These are phyloP conservation scores for Rhizopus sp. DNA, from an alignment of 371 early-diverging fungal species.

Conservation along the genomic window DNA sequence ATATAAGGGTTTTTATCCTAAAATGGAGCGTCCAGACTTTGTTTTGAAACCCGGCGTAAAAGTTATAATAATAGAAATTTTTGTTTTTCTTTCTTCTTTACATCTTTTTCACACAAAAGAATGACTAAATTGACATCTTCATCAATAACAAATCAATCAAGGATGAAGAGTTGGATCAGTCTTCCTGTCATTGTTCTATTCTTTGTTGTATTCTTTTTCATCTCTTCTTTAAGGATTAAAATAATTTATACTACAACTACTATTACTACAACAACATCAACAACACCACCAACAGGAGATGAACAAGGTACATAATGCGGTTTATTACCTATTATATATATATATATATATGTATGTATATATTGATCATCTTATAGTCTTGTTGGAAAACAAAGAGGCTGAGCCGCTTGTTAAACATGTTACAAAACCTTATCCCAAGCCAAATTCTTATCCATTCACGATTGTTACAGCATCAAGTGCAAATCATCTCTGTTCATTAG, in stretches of 20 bases:
- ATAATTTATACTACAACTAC: conserved; percentile 19
- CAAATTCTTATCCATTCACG: conserved; percentile 40
- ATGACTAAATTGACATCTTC: background rate
- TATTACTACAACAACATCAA: conserved; percentile 3
- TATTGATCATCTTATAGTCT: background rate
- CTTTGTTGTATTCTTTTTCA: conserved; percentile 23
- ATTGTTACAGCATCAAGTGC: conserved; percentile 65
- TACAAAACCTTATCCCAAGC: conserved; percentile 15
- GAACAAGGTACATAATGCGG: background rate
- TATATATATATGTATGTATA: background rate
- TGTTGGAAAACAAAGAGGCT: background rate
- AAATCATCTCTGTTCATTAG: conserved; percentile 65
- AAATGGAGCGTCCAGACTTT: background rate
- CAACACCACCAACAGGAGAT: background rate
- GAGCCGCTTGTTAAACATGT: conserved; percentile 16
- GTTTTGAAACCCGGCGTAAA: no score
- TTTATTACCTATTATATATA: background rate
- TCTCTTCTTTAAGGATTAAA: conserved; percentile 23
- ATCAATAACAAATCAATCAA: conserved; percentile 8
- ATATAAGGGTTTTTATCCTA: background rate
- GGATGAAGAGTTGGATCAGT: conserved; percentile 5
- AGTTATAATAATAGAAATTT: background rate
- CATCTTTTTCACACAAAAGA: conserved; percentile 10
- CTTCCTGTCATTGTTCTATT: conserved; percentile 14
- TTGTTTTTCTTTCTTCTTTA: conserved; percentile 1